Evolutionary conservation across 352 stramenopile species (phyloP).

Genomic region (Pythium aquatile): DNA sequence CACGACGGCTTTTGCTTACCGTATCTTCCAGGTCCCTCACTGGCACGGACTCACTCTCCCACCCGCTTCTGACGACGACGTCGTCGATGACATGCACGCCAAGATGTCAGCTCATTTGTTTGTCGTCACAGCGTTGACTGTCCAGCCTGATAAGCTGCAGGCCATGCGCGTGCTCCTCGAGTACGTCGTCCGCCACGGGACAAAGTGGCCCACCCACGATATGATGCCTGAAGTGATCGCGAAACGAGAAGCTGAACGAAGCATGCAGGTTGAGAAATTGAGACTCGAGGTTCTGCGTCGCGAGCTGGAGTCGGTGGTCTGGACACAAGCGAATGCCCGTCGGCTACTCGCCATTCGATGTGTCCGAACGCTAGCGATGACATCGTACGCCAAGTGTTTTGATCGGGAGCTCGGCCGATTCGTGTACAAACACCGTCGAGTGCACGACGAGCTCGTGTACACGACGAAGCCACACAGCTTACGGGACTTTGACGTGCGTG

Average conservation of each 20-base stretch:
- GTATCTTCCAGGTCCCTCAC: conserved; percentile 37
- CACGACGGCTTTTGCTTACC: conserved; percentile 33
- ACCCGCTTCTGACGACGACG: neutral
- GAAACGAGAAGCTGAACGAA: conserved; percentile 6
- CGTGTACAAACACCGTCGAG: conserved; percentile 35
- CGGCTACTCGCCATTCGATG: conserved; percentile 32
- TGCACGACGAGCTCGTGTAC: conserved; percentile 16
- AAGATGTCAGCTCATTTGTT: conserved; percentile 1
- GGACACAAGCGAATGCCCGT: conserved; percentile 36
- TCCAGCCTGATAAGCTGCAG: neutral
- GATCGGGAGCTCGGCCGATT: conserved; percentile 29
- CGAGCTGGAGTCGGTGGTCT: conserved; percentile 24
- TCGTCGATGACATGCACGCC: neutral
- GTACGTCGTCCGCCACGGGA: conserved; percentile 39
- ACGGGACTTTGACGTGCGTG: conserved; percentile 38
- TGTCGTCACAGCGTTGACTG: conserved; percentile 6
- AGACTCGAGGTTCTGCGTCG: neutral
- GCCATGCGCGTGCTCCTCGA: conserved; percentile 34
- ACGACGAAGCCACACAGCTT: conserved; percentile 45
- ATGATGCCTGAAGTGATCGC: conserved; percentile 44
- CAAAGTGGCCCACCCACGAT: conserved; percentile 28
- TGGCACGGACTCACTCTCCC: conserved; percentile 11
- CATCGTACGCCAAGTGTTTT: conserved; percentile 49
- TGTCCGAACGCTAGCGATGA: conserved; percentile 39
- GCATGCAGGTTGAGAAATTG: neutral